phyloP scores from a whole-genome alignment of 768 basidiomycete genomes.

The Tulasnella sp. region DNA sequence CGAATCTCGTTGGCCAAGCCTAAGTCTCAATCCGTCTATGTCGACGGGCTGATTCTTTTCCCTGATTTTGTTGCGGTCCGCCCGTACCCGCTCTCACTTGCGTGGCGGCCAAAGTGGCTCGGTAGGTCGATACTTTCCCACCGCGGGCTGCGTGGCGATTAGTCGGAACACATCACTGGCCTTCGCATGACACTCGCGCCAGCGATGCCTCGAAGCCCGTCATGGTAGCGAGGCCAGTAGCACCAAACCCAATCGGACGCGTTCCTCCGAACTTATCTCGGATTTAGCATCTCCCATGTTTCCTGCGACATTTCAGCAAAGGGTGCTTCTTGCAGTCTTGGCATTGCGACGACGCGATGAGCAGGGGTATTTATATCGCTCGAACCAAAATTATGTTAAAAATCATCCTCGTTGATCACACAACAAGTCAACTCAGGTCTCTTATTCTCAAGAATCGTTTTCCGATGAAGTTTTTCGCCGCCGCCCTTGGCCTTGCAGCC shows the following conservation, averaged over 20 bases:
- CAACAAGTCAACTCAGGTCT: not conserved
- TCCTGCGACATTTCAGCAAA: slow-evolving; percentile 5
- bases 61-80: not conserved
- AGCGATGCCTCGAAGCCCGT: not conserved
- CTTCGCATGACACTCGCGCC: not conserved
- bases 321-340: not conserved
- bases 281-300: not conserved
- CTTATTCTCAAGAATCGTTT: not conserved
- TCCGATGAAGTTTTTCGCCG: slow-evolving; percentile 4
- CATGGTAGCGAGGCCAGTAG: not conserved
- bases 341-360: not conserved
- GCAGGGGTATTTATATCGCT: not conserved
- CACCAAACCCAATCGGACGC: not conserved
- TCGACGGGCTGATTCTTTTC: not conserved
- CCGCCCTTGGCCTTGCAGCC: not conserved
- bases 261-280: not conserved
- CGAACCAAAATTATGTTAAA: not conserved
- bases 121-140: not conserved
- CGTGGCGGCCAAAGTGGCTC: not conserved
- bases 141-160: slow-evolving; percentile 2
- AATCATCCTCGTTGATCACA: not conserved
- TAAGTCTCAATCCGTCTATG: too few species aligned
- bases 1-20: too few species aligned
- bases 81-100: not conserved
- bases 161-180: not conserved